These are phyloP conservation scores for Terfezia boudieri DNA, from an alignment of 495 filamentous ascomycete species.

Conservation along the genomic window DNA sequence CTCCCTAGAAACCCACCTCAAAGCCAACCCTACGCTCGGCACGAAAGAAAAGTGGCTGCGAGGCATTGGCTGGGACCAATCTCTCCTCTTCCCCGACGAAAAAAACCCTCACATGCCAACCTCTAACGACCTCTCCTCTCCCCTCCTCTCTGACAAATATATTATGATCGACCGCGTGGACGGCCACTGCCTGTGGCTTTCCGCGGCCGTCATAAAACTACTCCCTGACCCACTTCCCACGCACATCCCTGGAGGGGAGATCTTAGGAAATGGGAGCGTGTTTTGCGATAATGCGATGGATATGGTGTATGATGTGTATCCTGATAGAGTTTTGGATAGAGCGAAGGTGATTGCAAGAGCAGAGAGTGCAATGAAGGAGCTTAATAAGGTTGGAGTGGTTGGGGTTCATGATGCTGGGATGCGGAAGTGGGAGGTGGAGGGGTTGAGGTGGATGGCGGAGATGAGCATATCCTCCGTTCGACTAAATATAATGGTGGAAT, in stretches of 20 bases:
- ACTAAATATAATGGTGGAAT: constrained; percentile 43
- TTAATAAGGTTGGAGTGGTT: constrained; percentile 38
- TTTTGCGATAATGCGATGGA: constrained; percentile 52
- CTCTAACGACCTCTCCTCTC: background rate
- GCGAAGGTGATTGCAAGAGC: constrained; percentile 28
- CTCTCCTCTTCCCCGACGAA: constrained; percentile 19
- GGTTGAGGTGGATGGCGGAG: constrained; percentile 18
- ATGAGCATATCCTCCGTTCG: constrained; percentile 31
- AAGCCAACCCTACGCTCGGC: constrained; percentile 21
- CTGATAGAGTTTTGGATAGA: constrained; percentile 23
- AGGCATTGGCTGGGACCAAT: constrained; percentile 46
- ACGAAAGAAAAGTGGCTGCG: constrained; percentile 32
- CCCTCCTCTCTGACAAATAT: constrained; percentile 23
- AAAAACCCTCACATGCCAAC: background rate
- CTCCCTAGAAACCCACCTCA: constrained; percentile 27
- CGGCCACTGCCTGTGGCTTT: constrained; percentile 43
- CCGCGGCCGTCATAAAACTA: constrained; percentile 32
- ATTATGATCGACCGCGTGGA: constrained; percentile 47
- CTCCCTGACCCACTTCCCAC: constrained; percentile 19
- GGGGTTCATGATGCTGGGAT: constrained; percentile 42
- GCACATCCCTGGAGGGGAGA: constrained; percentile 34
- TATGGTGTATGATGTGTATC: constrained; percentile 30
- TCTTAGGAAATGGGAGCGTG: constrained; percentile 35
- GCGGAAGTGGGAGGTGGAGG: constrained; percentile 25
- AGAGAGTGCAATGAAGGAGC: constrained; percentile 30